phyloP scores from a whole-genome alignment of 306 rosid species.

The Vigna trinervia region DNA sequence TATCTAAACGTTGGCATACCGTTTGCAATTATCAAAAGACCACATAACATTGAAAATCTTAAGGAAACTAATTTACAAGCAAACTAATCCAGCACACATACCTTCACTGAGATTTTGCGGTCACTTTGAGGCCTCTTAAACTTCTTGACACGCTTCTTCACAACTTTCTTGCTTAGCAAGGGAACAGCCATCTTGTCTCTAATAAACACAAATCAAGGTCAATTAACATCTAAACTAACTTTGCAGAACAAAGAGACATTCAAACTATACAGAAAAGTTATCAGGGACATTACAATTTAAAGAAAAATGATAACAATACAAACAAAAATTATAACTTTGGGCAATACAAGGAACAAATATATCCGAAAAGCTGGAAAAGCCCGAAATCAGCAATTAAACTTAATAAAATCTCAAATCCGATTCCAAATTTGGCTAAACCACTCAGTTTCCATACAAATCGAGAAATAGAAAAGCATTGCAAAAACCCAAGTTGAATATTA shows the following conservation, averaged over 20 bases:
- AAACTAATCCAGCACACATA: conserved; percentile 25
- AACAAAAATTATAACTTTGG: not conserved
- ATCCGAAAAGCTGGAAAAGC: conserved; percentile 2
- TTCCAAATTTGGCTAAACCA: not conserved
- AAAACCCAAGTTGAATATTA: no score
- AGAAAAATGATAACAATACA: not conserved
- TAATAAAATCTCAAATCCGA: not conserved
- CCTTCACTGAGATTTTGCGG: conserved; percentile 84
- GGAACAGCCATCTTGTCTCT: conserved; percentile 73
- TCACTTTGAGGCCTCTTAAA: conserved; percentile 86
- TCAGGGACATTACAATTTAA: not conserved
- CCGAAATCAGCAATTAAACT: not conserved
- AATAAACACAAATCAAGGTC: not conserved
- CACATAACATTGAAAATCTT: not conserved
- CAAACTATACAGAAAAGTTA: conserved; percentile 8
- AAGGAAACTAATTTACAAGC: not conserved
- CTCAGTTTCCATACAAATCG: not conserved
- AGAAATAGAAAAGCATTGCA: not conserved
- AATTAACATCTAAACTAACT: not conserved
- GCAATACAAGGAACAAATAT: not conserved
- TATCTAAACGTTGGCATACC: not conserved
- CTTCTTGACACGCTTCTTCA: conserved; percentile 81
- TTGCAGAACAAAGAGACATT: not conserved
- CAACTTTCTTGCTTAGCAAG: conserved; percentile 65
- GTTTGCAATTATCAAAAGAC: not conserved